Evolutionary conservation across 176 grass and related monocot species (phyloP), one percentile per base, ranked within the genome.

Genomic region (Canna indica): DNA sequence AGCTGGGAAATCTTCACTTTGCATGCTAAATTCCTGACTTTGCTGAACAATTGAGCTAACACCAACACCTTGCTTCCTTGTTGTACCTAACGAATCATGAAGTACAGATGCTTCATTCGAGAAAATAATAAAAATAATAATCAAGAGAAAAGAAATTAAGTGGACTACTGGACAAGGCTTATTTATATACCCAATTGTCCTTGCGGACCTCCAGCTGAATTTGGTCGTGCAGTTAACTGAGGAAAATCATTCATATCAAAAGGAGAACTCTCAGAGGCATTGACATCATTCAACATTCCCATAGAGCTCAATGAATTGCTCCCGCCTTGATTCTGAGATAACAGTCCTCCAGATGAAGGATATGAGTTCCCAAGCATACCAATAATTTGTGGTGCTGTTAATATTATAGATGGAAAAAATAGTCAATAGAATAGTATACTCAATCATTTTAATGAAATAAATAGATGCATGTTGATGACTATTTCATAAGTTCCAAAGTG

Each of bases 171-270:
- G 30, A n/a, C 20, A 2, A 22, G 11, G 14, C 16, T 48, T 11
- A 31, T 70, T 18, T 31, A 78, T 65, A 84, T 93, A 99, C 94
- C 94, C 73, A 87, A 93, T 82, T 99, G 94, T 57, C 94, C 94
- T 85, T 99, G 94, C 13, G 86, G 76, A 30, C 94, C 90, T 59
- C 94, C 84, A 22, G 86, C 89, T 57, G 94, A 99, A 90, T 28
- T 99, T 79, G 94, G 90, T n/a, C 90, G 86, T 24, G 89, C 89
- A 75, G 71, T 86, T 78, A 99, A 83, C 83, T 90, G 94, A 57
- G 89, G 94, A 68, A 99, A 99, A 88, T 99, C 94, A 83, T 87
- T 97, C 66, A 99, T 87, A 79, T 99, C 89, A 77, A 90, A 99
- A 27, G 89, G 89, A 90, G 84, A 60, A 48, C 58, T 84, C 27